Evolutionary conservation across 163 green algal species (phyloP).

Genomic region (Scenedesmus sp.): DNA sequence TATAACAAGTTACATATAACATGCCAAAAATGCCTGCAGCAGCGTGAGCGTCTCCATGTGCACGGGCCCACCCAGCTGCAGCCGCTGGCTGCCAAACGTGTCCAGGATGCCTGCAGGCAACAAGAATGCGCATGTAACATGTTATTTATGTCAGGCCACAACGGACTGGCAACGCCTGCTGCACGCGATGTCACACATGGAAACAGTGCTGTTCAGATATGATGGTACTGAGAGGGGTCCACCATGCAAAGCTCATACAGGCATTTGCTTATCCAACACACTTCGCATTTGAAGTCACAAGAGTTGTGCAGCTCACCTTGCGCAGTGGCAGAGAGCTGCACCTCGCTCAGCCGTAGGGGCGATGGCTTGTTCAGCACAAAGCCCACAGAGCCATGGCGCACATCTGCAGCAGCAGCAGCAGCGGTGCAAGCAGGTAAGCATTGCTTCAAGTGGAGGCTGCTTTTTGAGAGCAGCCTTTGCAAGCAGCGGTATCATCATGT

Average conservation of each 20-base stretch:
- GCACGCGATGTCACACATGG: no score
- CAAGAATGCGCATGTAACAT: neutral
- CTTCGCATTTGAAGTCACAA: no score
- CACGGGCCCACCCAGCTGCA: constrained; percentile 65
- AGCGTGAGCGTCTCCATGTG: constrained; percentile 66
- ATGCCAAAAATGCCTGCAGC: constrained; percentile 58
- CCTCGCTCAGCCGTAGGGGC: constrained; percentile 53
- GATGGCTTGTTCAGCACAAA: constrained; percentile 69
- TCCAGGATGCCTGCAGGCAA: constrained; percentile 55
- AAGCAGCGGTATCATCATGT: no score
- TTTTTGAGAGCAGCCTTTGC: neutral
- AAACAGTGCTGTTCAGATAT: no score
- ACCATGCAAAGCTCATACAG: no score
- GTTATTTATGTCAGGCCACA: neutral
- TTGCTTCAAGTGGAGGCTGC: no score
- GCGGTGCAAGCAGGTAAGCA: neutral
- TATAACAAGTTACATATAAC: no score
- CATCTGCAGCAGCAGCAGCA: constrained; percentile 47
- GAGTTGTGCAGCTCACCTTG: constrained; percentile 25
- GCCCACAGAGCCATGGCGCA: constrained; percentile 53
- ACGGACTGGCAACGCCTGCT: neutral
- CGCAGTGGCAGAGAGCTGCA: constrained; percentile 48
- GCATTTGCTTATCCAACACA: no score
- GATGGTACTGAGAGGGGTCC: no score
- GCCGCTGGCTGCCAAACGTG: constrained; percentile 55